phyloP scores from a whole-genome alignment of 176 grass and related monocot species.

The Ananas comosus region DNA sequence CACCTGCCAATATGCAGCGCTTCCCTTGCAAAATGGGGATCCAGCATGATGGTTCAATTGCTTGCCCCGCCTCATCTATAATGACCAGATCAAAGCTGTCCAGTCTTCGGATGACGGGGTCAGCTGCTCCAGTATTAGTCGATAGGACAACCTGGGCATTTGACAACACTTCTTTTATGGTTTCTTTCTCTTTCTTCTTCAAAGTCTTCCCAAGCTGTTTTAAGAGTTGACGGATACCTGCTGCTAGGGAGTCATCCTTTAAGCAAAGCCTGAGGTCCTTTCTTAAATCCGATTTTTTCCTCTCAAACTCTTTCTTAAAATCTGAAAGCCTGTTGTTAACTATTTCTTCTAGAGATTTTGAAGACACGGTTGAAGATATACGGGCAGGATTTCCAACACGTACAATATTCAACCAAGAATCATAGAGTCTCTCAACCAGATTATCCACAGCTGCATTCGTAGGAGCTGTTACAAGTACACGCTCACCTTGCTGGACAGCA shows the following conservation, averaged over 20 bases:
- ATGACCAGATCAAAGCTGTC: constrained; percentile 79
- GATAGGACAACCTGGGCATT: constrained; percentile 68
- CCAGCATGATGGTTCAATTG: constrained; percentile 85
- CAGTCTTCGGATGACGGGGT: constrained; percentile 62
- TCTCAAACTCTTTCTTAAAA: constrained; percentile 86
- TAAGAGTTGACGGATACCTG: constrained; percentile 81
- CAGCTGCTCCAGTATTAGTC: constrained; percentile 76
- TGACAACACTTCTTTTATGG: constrained; percentile 69
- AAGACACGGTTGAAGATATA: constrained; percentile 58
- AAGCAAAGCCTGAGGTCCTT: constrained; percentile 86
- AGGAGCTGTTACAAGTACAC: constrained; percentile 74
- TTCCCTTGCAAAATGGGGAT: constrained; percentile 95
- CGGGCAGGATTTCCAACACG: constrained; percentile 90
- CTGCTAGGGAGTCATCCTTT: constrained; percentile 82
- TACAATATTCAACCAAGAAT: constrained; percentile 63
- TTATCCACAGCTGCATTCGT: constrained; percentile 85
- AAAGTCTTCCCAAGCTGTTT: constrained; percentile 82
- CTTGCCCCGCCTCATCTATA: constrained; percentile 87
- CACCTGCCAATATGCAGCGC: constrained; percentile 70
- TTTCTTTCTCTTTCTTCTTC: constrained; percentile 89
- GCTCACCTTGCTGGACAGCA: constrained; percentile 78
- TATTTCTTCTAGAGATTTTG: constrained; percentile 73
- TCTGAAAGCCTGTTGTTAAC: constrained; percentile 56
- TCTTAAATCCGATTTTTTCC: constrained; percentile 80
- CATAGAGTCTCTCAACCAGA: constrained; percentile 69